Base-by-base conservation (phyloP, 805 yeast genomes). In the Candida cerambycidarum region DNA sequence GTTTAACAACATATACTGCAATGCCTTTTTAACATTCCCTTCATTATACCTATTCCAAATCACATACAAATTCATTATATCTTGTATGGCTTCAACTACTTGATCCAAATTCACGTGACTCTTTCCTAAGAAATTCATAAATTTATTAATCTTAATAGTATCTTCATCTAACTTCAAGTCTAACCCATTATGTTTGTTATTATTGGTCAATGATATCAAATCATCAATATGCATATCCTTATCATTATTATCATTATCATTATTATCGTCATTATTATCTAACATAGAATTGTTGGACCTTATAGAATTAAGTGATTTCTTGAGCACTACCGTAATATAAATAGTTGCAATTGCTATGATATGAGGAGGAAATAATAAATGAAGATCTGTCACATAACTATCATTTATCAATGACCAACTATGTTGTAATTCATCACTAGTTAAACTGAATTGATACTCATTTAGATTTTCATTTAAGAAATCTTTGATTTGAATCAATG, bases 351-450 rank as follows among this genome's bases (percentile, higher is more conserved):
- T 64, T 3, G 97, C 95, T 7, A 90, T 76, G 9, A 89, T 78
- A 63, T 90, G 96, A 0, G 99, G 99, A 0, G 98, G 92, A 49
- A 79, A 83, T 12, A 90, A 59, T 36, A 93, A 62, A 44, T 88
- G 92, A 13, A 87, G 67, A 59, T 93, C 98, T 0, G 96, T 89
- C 34, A 89, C 82, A 60, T 85, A 90, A 48, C 90, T 79, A 58
- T 92, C 98, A 60, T 89, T 93, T 28, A 93, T 76, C 39, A 90
- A 71, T 0, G 95, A 84, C 97, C 98, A 93, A 8, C 87, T 73
- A 34, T 85, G 80, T 56, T 92, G 97, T 24, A 85, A 59, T 55
- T 90, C 97, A 32, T 80, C 86, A 2, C 77, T 73, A 0, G 79
- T 58, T 3, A 85, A 56, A 10, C 51, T 45, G 25, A 70, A 58